A percentile compares a stretch with the other conserved stretches of the same genome.
Evolutionary conservation across 2,329 filamentous ascomycete genomes (phyloP).

Genomic region (Microdochium nivale): DNA sequence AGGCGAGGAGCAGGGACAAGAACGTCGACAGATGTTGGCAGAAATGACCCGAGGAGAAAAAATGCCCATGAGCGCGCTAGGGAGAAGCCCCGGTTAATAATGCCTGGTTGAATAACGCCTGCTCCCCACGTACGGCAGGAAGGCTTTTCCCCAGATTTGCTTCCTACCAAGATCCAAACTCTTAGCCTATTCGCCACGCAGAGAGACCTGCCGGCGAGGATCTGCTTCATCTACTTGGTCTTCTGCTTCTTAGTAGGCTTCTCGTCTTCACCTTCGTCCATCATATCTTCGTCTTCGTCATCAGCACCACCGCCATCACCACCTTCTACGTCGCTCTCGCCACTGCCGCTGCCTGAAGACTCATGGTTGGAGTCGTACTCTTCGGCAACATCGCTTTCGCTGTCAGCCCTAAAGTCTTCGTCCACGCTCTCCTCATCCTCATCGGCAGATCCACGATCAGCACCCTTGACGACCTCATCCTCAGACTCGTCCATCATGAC

Average conservation of each 20-base stretch:
- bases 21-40: too few relatives aligned
- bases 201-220: too few relatives aligned
- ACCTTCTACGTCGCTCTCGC: conserved; percentile 50
- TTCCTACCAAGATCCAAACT: not conserved
- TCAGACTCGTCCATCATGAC: conserved; percentile 80
- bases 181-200: too few relatives aligned
- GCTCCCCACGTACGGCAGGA: not conserved
- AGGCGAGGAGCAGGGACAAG: too few relatives aligned
- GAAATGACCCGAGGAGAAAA: not conserved
- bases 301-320: conserved; percentile 38
- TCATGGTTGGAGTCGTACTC: conserved; percentile 91
- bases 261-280: conserved; percentile 30
- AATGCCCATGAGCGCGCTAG: not conserved
- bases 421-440: conserved; percentile 94
- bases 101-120: not conserved
- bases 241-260: conserved; percentile 2
- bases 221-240: conserved; percentile 1
- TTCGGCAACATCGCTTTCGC: conserved; percentile 91
- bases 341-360: conserved; percentile 66
- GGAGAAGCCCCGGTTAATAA: not conserved
- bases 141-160: not conserved
- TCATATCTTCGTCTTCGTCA: conserved; percentile 39
- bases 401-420: conserved; percentile 90
- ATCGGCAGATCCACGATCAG: conserved; percentile 83
- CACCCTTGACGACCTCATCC: conserved; percentile 65